These are phyloP conservation scores for Xanthoconium separans DNA, from an alignment of 1,284 basidiomycete genomes.

Conservation along the genomic window DNA sequence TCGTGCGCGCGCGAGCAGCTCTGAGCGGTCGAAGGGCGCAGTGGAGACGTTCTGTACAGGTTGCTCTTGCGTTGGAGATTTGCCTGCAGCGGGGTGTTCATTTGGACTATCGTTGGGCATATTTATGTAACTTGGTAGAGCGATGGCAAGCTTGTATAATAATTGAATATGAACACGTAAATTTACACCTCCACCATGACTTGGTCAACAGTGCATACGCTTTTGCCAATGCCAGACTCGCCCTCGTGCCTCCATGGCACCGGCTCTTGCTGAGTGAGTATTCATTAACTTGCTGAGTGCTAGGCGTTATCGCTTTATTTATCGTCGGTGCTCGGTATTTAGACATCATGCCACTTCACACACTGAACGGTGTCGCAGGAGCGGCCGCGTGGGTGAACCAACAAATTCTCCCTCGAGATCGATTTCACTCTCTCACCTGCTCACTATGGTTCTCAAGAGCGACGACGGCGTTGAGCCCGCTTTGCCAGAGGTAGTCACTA, in stretches of 20 bases:
- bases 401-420: background rate
- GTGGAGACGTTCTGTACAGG: background rate
- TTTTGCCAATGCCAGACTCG: background rate
- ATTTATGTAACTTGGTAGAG: no score
- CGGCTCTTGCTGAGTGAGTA: no score
- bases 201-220: no score
- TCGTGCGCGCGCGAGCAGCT: constrained; percentile 59
- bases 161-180: no score
- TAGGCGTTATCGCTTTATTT: no score
- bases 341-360: background rate
- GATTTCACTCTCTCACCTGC: background rate
- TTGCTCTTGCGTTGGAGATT: constrained; percentile 1
- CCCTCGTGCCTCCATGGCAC: no score
- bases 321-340: background rate
- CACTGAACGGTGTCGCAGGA: background rate
- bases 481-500: constrained; percentile 12
- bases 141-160: no score
- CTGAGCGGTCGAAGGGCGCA: constrained; percentile 28
- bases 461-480: constrained; percentile 7
- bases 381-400: background rate
- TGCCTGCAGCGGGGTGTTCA: background rate
- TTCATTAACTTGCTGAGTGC: no score
- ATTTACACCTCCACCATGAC: no score
- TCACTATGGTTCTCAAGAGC: constrained; percentile 17
- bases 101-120: constrained; percentile 8